A percentile compares a stretch with the other conserved stretches of the same genome.
Evolutionary conservation across 257 asterid genomes (phyloP).

Genomic region (Paulownia fortunei): DNA sequence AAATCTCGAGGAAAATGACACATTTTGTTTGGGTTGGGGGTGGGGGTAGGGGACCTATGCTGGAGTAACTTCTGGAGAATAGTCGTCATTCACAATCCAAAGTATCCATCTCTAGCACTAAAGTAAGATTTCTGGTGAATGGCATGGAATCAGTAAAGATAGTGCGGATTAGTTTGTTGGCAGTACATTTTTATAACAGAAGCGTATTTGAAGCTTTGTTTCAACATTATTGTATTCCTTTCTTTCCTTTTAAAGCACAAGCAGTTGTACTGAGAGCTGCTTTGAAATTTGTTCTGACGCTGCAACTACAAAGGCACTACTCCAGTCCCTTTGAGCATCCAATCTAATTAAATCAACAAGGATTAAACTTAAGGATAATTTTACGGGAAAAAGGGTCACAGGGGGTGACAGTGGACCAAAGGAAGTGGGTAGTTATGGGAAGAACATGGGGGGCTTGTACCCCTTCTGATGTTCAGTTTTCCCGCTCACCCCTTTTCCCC

Average conservation of each 20-base stretch:
- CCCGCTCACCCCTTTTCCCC: constrained; percentile 22
- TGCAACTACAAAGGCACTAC: background rate
- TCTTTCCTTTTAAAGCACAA: background rate
- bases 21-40: background rate
- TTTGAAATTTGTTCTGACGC: background rate
- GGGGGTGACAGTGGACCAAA: constrained; percentile 40
- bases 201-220: background rate
- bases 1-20: background rate
- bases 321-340: background rate
- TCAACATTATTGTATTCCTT: too few relatives aligned
- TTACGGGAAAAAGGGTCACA: constrained; percentile 18
- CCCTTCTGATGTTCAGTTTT: constrained; percentile 13
- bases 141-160: constrained; percentile 24
- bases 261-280: background rate
- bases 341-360: background rate
- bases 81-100: constrained; percentile 2
- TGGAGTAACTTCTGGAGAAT: constrained; percentile 15
- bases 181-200: background rate
- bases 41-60: background rate
- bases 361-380: background rate
- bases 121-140: constrained; percentile 2
- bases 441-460: constrained; percentile 39
- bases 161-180: background rate
- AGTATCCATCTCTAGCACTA: background rate
- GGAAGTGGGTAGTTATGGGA: constrained; percentile 57